Evolutionary conservation across 2,329 filamentous ascomycete species (phyloP).

Genomic region (Truncatella angustata): DNA sequence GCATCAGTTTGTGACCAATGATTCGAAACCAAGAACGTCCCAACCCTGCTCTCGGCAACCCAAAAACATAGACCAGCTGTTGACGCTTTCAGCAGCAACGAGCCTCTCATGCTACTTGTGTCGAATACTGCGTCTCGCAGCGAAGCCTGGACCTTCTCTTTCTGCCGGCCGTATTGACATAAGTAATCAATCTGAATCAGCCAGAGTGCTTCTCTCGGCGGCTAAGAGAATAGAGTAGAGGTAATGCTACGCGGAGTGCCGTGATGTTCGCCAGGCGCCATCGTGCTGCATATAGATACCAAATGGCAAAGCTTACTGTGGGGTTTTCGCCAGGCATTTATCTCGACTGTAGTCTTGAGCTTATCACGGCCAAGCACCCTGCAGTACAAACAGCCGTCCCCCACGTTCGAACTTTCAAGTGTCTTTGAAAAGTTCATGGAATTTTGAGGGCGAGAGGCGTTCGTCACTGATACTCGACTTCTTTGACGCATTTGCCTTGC

Average conservation of each 20-base stretch:
- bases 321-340: background rate
- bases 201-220: background rate
- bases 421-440: background rate
- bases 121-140: background rate
- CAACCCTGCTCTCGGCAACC: too few relatives aligned
- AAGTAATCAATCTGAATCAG: background rate
- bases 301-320: too few relatives aligned
- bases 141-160: background rate
- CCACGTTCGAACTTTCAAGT: background rate
- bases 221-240: too few relatives aligned
- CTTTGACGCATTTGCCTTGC: background rate
- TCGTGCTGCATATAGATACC: background rate
- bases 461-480: background rate
- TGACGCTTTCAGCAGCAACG: too few relatives aligned
- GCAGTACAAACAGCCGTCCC: background rate
- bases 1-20: background rate
- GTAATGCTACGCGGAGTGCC: too few relatives aligned
- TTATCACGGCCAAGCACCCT: background rate
- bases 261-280: background rate
- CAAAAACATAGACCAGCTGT: too few relatives aligned
- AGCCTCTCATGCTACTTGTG: too few relatives aligned
- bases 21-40: conserved; percentile 6
- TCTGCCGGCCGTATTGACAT: background rate
- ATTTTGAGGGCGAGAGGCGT: background rate
- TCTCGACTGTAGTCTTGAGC: background rate